Evolutionary conservation across 2,329 filamentous ascomycete species (phyloP), one percentile per base, ranked within the genome.

Genomic region (Colletotrichum sp.): DNA sequence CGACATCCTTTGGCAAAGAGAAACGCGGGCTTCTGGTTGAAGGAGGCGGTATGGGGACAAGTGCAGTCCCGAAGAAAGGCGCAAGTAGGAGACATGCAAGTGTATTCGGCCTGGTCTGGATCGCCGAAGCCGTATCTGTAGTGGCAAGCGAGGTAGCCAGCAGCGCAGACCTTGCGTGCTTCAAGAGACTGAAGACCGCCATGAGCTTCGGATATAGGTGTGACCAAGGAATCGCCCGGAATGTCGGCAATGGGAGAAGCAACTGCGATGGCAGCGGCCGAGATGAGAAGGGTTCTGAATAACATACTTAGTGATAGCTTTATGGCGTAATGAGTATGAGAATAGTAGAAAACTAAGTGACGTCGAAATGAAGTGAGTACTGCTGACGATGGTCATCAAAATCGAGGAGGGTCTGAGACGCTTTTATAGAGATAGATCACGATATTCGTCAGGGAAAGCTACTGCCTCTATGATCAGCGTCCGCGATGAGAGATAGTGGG

Each of bases 181-280:
- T 21, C n/a, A 13, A 49, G 44, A 49, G 10, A 49, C 10, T 21
- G 44, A 49, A 21, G 2, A 8, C 10, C 44, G n/a, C 6, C 44
- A 12, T 49, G n/a, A 0, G 0, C 0, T 1, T 49, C 44, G 10
- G 6, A 7, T 21, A 13, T 0, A 0, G n/a, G n/a, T 8, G 1
- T 13, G 10, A 21, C 6, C 10, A 4, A 1, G n/a, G 44, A 49
- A 13, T 13, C n/a, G n/a, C 6, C 44, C 10, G 6, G 1, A 3
- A 49, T 0, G 9, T 49, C 44, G n/a, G 18, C 44, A 0, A 49
- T 0, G 2, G 44, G 44, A 13, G 44, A 49, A 3, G 44, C 44
- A 21, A 49, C 44, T 13, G 10, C 44, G 0, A 21, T 4, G n/a
- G 2, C 18, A 7, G 44, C 44, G n/a, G 44, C 44, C 44, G n/a